Evolutionary conservation across 805 yeast species (phyloP).

Genomic region (Suhomyces sp.): DNA sequence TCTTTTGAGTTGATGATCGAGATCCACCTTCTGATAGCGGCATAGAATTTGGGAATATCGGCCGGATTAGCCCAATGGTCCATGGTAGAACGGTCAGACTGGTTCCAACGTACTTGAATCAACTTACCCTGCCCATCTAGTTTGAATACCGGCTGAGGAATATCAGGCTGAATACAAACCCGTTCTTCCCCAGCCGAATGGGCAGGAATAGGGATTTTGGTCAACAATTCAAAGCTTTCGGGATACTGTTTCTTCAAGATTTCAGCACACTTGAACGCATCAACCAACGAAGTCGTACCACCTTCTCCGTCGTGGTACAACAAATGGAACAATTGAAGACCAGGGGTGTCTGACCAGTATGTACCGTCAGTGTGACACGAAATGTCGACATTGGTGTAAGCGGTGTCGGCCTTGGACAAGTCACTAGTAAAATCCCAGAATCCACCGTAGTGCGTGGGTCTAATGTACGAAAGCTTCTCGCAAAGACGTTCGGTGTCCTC

Average conservation of each 20-base stretch:
- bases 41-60: conserved; percentile 52
- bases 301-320: conserved; percentile 63
- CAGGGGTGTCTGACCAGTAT: conserved; percentile 72
- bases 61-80: conserved; percentile 45
- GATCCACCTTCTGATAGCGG: conserved; percentile 58
- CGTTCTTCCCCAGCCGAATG: conserved; percentile 72
- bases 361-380: conserved; percentile 72
- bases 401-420: conserved; percentile 64
- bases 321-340: conserved; percentile 65
- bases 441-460: conserved; percentile 76
- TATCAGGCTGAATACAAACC: conserved; percentile 57
- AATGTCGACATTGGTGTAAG: conserved; percentile 65
- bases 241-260: conserved; percentile 46
- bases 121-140: conserved; percentile 50
- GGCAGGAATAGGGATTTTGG: conserved; percentile 55
- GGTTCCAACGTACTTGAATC: conserved; percentile 68
- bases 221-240: conserved; percentile 48
- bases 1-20: conserved; percentile 46
- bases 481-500: conserved; percentile 57
- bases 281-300: conserved; percentile 66
- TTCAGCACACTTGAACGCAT: conserved; percentile 61
- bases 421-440: conserved; percentile 78
- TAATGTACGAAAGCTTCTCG: conserved; percentile 55
- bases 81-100: conserved; percentile 65
- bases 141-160: conserved; percentile 57